Percentiles rank a stretch among this genome's conserved stretches.
Conservation (phyloP, 768 basidiomycete genomes). For the Xerocomellus amylosporus region DNA sequence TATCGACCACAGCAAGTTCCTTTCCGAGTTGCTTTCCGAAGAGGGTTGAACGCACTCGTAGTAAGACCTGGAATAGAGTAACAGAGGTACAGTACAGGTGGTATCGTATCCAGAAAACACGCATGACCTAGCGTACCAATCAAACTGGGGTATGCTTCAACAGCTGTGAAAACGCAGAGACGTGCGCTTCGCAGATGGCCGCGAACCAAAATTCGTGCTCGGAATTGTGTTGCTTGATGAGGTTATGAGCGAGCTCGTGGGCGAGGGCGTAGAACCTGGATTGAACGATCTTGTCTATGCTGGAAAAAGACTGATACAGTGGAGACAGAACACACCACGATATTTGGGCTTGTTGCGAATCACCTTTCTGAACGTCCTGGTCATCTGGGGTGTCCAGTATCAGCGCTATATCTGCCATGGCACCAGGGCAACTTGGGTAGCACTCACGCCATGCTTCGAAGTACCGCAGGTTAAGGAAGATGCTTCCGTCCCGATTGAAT, state of each 20-base stretch:
- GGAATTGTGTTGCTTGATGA: neutral
- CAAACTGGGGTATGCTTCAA: too few relatives aligned
- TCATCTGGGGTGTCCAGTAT: neutral
- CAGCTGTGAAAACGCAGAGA: neutral
- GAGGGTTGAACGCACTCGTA: too few relatives aligned
- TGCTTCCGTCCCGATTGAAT: constrained; percentile 83
- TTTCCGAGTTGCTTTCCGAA: too few relatives aligned
- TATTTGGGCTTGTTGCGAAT: neutral
- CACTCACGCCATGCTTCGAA: constrained; percentile 80
- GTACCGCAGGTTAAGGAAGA: constrained; percentile 86
- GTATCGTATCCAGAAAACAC: too few relatives aligned
- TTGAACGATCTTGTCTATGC: neutral
- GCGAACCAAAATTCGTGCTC: constrained; percentile 2
- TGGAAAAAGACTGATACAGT: neutral
- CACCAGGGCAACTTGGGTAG: too few relatives aligned
- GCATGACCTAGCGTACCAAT: too few relatives aligned
- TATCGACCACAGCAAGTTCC: too few relatives aligned
- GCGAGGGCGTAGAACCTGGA: constrained; percentile 1
- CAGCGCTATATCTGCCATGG: too few relatives aligned
- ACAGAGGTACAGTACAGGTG: too few relatives aligned
- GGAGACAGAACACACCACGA: neutral
- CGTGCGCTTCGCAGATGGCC: neutral
- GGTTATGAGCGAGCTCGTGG: neutral
- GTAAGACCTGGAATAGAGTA: too few relatives aligned
- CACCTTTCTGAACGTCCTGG: neutral